A percentile compares a stretch with the other conserved stretches of the same genome.
Conservation (phyloP, 228 moss, liverwort and hornwort species). For the Sphagnum fallax region DNA sequence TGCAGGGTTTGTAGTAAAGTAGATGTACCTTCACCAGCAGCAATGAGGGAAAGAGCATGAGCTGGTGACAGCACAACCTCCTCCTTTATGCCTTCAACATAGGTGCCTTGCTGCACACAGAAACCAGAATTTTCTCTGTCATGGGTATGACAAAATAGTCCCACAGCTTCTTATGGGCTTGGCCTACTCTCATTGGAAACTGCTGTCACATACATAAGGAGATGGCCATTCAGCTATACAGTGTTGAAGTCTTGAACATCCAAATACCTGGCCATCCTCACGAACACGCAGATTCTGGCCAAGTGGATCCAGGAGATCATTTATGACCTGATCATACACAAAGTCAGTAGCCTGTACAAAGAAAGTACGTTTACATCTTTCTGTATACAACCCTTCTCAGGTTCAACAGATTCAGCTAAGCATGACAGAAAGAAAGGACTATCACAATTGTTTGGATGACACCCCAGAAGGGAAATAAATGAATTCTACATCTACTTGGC, state of each 20-base stretch:
- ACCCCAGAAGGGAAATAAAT: too few species aligned
- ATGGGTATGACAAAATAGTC: too few species aligned
- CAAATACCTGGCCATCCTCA: slow-evolving; percentile 80
- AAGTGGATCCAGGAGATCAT: slow-evolving; percentile 84
- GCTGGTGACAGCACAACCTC: slow-evolving; percentile 97
- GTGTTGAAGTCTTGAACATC: not conserved
- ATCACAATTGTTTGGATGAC: too few species aligned
- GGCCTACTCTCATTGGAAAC: not conserved
- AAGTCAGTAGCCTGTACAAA: not conserved
- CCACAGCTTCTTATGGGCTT: too few species aligned
- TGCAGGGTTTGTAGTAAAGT: not conserved
- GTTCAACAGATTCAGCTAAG: too few species aligned
- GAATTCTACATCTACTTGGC: too few species aligned
- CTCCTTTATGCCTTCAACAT: slow-evolving; percentile 97
- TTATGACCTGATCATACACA: slow-evolving; percentile 61
- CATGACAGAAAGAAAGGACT: too few species aligned
- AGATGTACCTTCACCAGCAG: slow-evolving; percentile 89
- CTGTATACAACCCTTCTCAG: not conserved
- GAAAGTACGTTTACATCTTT: not conserved
- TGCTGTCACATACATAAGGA: not conserved
- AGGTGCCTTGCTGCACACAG: slow-evolving; percentile 66
- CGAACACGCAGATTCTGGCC: slow-evolving; percentile 94
- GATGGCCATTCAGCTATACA: not conserved
- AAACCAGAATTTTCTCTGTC: not conserved
- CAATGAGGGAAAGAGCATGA: slow-evolving; percentile 89